A percentile compares a stretch with the other conserved stretches of the same genome.
Evolutionary conservation across 371 early-diverging fungal species (phyloP).

Genomic region (Umbelopsis sp.): DNA sequence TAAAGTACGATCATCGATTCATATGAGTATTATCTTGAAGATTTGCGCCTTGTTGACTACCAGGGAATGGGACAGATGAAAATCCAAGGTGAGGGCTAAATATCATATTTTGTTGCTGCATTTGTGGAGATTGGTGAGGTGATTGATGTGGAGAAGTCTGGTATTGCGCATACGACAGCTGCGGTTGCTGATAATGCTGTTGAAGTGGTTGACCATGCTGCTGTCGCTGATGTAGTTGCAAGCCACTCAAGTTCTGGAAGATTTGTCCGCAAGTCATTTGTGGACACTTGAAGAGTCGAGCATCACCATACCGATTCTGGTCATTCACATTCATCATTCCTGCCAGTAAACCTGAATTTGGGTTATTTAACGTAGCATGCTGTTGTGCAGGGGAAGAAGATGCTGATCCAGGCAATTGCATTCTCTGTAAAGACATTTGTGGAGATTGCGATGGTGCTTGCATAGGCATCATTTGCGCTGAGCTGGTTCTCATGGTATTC

Average conservation of each 20-base stretch:
- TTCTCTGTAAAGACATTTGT: slow-evolving; percentile 4
- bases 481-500: not conserved
- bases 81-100: slow-evolving; percentile 15
- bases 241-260: not conserved
- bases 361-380: slow-evolving; percentile 6
- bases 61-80: slow-evolving; percentile 3
- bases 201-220: slow-evolving; percentile 4
- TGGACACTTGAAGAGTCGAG: slow-evolving; percentile 10
- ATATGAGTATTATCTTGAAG: slow-evolving; percentile 12
- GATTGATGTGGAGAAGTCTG: slow-evolving; percentile 16
- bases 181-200: slow-evolving; percentile 13
- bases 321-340: slow-evolving; percentile 15
- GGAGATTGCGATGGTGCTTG: slow-evolving; percentile 4
- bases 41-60: not conserved
- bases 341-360: not conserved
- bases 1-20: slow-evolving; percentile 1
- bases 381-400: slow-evolving; percentile 8
- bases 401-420: slow-evolving; percentile 7
- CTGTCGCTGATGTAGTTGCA: slow-evolving; percentile 14
- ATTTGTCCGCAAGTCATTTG: slow-evolving; percentile 8
- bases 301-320: slow-evolving; percentile 4
- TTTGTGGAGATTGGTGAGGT: slow-evolving; percentile 12
- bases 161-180: slow-evolving; percentile 4
- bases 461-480: slow-evolving; percentile 10
- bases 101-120: slow-evolving; percentile 16